These are phyloP conservation scores for Sporothrix pallida DNA, from an alignment of 2,329 filamentous ascomycete genomes.

Conservation along the genomic window DNA sequence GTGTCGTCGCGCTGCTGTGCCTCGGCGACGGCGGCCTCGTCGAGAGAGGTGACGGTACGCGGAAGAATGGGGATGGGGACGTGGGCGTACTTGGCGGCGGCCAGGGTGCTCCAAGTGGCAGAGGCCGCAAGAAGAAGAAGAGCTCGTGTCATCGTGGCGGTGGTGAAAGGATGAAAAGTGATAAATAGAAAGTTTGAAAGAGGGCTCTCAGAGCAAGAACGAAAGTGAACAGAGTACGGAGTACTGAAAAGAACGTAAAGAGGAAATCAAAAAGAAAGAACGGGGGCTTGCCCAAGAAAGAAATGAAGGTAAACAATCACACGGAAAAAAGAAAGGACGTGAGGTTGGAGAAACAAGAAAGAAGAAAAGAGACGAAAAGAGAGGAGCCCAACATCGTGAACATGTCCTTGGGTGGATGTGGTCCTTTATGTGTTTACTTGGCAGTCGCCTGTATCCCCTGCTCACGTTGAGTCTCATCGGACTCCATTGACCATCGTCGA, in stretches of 20 bases:
- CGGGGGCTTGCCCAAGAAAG: slow-evolving; percentile 46
- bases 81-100: slow-evolving; percentile 37
- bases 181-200: not conserved
- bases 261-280: slow-evolving; percentile 34
- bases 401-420: not conserved
- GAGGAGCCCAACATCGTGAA: not conserved
- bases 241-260: slow-evolving; percentile 5
- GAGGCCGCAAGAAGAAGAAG: slow-evolving; percentile 27
- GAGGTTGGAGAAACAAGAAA: slow-evolving; percentile 34
- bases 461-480: too few species aligned
- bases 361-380: not conserved
- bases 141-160: slow-evolving; percentile 13
- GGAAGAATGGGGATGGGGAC: slow-evolving; percentile 37
- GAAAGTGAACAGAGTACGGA: slow-evolving; percentile 33
- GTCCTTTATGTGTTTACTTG: slow-evolving; percentile 11
- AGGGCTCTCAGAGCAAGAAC: slow-evolving; percentile 18
- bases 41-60: slow-evolving; percentile 50
- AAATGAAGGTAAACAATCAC: slow-evolving; percentile 33
- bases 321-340: slow-evolving; percentile 35
- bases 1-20: slow-evolving; percentile 53
- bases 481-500: too few species aligned
- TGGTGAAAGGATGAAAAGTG: not conserved
- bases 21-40: slow-evolving; percentile 52
- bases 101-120: slow-evolving; percentile 38
- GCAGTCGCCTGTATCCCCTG: too few species aligned